Evolutionary conservation across 495 filamentous ascomycete genomes (phyloP), one percentile per base, ranked within the genome.

Genomic region (Echria macrotheca): DNA sequence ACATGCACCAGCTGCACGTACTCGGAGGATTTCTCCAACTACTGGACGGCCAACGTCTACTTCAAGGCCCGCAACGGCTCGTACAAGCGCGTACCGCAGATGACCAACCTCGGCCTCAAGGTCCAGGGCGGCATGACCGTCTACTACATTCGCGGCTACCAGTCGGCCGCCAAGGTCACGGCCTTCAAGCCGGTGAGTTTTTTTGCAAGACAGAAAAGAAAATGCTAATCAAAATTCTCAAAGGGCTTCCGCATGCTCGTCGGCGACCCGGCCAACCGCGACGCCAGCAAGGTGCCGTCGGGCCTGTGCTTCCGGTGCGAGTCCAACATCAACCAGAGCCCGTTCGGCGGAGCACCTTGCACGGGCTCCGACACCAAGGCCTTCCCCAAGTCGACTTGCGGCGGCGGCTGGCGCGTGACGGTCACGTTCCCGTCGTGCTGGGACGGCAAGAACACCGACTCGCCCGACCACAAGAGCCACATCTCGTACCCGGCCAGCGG

Each of bases 381-480:
- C 56, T 74, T 77, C 67, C 73, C 73, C 25, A 56, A 56, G 29
- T 48, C 26, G 39, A 65, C 70, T 0, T 75, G 73, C 57, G 54
- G 57, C 24, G 72, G 56, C 28, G 70, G 70, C 24, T 70, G 74
- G 57, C 71, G 74, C 56, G 57, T 69, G 1, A 69, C 71, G 18
- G 71, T 75, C 49, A 73, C 74, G 44, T 77, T 77, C 62, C 73
- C 73, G 12, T 62, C 72, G 44, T 72, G 72, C 61, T 79, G 76
- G 76, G 76, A 80, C 57, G 77, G 76, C 40, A 69, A 72, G 58
- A 78, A 77, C 55, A 60, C 74, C 6, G 76, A 78, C 60, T 75
- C 67, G 43, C 66, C 70, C 11, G 72, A 80, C 59, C 77, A 79
- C 61, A 67, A 69, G 47, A 66, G 66, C 12, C 77, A 80, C 59